Base-by-base conservation (phyloP, 2,329 filamentous ascomycete species). In the Fusarium marasasianum region DNA sequence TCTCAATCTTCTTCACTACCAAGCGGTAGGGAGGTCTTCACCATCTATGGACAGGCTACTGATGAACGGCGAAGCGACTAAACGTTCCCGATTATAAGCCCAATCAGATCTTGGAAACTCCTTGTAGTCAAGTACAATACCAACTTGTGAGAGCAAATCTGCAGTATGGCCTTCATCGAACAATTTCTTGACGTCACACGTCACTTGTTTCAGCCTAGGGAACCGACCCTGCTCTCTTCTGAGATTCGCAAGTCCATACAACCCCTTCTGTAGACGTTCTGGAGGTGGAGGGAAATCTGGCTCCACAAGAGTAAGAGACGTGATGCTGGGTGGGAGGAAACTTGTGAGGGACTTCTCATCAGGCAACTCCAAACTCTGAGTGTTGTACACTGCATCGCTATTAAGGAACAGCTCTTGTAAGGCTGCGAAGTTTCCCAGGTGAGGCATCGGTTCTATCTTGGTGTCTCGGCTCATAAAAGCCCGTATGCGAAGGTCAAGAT, bases 361-460 rank as follows among this genome's bases (percentile, higher is more conserved):
- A 7, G 58, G n/a, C 5, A 51, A 45, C 26, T 47, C 45, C 26
- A 29, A 12, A n/a, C 47, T 63, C n/a, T 26, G 51, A 18, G 24
- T 33, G n/a, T 55, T 50, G 35, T 71, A 58, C 22, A 74, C 54
- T 24, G 45, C 24, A 44, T 60, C 51, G 7, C 31, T 57, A 22
- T 54, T 56, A 54, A 75, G 35, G 26, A 72, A 63, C 8, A 76
- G 56, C 31, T 51, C 22, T n/a, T 71, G 43, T 18, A 73, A 60
- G 15, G n/a, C 38, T 22, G 35, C 13, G 29, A 76, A 75, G 26
- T 7, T 26, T 41, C 35, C 44, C 35, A 74, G 64, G 26, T n/a
- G 47, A 40, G 59, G 62, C 43, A 61, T 47, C 4, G 41, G 58
- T n/a, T 58, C 51, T 24, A 47, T 48, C 22, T 38, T 44, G 15